Base-by-base conservation (phyloP, 1,284 basidiomycete genomes). In the Pyrrhoderma lamaoense region DNA sequence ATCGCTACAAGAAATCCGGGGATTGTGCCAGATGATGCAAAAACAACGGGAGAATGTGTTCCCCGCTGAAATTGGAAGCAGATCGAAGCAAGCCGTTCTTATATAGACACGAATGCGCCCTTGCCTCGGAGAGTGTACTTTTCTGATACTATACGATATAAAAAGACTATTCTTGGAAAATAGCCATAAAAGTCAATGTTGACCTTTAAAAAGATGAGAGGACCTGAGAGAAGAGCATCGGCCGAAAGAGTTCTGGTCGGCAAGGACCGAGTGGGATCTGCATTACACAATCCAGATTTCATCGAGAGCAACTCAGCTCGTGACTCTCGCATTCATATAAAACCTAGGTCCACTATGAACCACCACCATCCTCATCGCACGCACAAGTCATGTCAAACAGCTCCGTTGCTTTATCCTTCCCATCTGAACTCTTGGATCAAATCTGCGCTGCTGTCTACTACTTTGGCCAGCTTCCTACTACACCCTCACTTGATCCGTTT, bases 391-490 rank as follows among this genome's bases (percentile, higher is more conserved):
- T n/a, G 22, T 19, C 36, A 22, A 18, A 23, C 16, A 35, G 46
- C 34, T 34, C 35, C 23, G 39, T 56, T 23, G 59, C 65, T 16
- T 53, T 57, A 49, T 49, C 52, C 21, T 70, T 63, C 62, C 85
- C 86, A 11, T 71, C 79, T 5, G 86, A 89, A 60, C 64, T 89
- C 13, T 72, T 86, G 45, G 76, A 76, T 50, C 65, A 76, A 34
- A 80, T 89, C 53, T 88, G 84, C 58, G 76, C 79, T 0, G 73
- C 84, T 50, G 67, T 89, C 35, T 87, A 80, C 60, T 73, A 75
- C 4, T 70, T 79, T 16, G 80, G 80, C 55, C 64, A 81, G 3
- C 78, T 79, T 2, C 70, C 81, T 7, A 55, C 67, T 4, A 47
- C 67, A 2, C 70, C 76, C 1, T 85, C 84, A 16, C 75, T 90